A percentile compares a stretch with the other conserved stretches of the same genome.
Conservation (phyloP, 179 eudicot genomes). For the Beta lomatogona region DNA sequence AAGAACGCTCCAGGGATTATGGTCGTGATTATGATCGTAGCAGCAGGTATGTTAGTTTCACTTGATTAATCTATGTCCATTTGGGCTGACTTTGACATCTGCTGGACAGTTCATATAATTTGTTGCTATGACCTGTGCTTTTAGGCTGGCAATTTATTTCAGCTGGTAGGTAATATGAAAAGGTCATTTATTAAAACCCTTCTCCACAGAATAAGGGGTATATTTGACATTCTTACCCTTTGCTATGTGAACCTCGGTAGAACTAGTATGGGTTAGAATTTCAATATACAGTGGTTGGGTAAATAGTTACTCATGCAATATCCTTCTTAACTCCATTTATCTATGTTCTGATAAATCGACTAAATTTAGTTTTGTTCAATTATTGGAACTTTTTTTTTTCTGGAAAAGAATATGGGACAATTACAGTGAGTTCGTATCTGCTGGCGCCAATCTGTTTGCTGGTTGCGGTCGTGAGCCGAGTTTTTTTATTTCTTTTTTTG, state of each 20-base stretch:
- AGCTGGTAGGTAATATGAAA: neutral
- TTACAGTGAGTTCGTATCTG: neutral
- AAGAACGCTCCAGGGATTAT: constrained; percentile 63
- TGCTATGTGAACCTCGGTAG: too few relatives aligned
- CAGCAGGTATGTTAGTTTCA: constrained; percentile 40
- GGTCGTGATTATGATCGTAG: constrained; percentile 83
- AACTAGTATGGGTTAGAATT: too few relatives aligned
- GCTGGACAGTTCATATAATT: neutral
- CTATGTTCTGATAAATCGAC: neutral
- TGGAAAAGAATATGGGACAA: too few relatives aligned
- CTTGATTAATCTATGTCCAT: neutral
- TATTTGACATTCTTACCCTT: too few relatives aligned
- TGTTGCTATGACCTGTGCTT: neutral
- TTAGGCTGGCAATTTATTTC: neutral
- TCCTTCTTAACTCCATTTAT: neutral
- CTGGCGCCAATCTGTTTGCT: neutral
- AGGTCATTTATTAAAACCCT: too few relatives aligned
- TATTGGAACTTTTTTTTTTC: too few relatives aligned
- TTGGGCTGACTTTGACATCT: neutral
- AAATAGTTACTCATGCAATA: neutral
- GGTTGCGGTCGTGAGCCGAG: neutral
- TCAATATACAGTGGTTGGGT: too few relatives aligned
- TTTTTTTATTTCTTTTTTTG: neutral
- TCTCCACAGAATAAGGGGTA: too few relatives aligned
- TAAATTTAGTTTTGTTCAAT: too few relatives aligned